These are phyloP conservation scores for Pichia inconspicua DNA, from an alignment of 1,139 yeast genomes.

Conservation along the genomic window DNA sequence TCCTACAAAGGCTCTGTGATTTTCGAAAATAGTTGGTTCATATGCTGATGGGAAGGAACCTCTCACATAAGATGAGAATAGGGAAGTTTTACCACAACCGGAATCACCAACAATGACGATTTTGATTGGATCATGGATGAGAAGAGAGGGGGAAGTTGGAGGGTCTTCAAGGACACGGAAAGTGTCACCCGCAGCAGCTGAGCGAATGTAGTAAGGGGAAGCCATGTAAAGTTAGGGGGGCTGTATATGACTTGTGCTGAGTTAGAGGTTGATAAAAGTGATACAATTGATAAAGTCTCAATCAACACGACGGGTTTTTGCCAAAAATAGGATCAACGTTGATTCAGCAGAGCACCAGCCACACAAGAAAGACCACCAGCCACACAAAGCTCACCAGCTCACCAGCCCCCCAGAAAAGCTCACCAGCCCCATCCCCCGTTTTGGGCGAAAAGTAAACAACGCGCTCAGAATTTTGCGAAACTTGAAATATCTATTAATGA, in stretches of 20 bases:
- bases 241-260: too few relatives aligned
- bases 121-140: constrained; percentile 29
- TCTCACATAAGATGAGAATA: constrained; percentile 72
- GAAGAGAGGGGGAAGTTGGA: neutral
- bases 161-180: constrained; percentile 7
- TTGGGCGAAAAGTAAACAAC: neutral
- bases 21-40: constrained; percentile 88
- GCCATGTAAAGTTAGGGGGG: neutral
- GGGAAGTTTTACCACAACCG: constrained; percentile 89
- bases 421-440: too few relatives aligned
- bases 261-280: too few relatives aligned
- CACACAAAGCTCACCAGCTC: too few relatives aligned
- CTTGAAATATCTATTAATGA: too few relatives aligned
- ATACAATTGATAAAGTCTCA: too few relatives aligned
- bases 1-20: constrained; percentile 58
- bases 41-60: constrained; percentile 62
- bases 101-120: constrained; percentile 91
- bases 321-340: too few relatives aligned
- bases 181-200: constrained; percentile 9
- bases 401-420: too few relatives aligned
- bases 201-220: constrained; percentile 5
- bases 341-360: neutral
- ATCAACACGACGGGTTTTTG: too few relatives aligned
- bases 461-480: neutral
- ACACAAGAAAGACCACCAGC: neutral